Conservation (phyloP, 768 basidiomycete species). For the Auricularia cornea region DNA sequence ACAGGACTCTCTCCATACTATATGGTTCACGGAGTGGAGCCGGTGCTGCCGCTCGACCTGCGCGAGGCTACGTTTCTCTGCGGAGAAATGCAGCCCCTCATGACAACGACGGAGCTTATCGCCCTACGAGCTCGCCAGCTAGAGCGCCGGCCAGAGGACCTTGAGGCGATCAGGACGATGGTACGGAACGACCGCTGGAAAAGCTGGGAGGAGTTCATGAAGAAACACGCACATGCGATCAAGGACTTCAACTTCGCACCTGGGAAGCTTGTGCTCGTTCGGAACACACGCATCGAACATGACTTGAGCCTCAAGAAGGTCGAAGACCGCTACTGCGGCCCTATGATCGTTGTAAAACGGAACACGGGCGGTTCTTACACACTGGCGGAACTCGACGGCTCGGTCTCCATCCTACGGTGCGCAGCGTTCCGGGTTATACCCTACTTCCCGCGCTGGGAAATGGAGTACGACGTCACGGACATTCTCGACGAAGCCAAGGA, state of each 20-base stretch:
- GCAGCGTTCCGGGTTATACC: constrained; percentile 6
- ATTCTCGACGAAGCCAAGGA: too few species aligned
- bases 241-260: neutral
- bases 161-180: too few species aligned
- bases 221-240: neutral
- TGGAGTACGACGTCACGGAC: too few species aligned
- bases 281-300: neutral
- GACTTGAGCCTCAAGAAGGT: constrained; percentile 4
- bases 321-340: constrained; percentile 28
- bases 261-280: neutral
- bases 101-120: too few species aligned
- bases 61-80: constrained; percentile 24
- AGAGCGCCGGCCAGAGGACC: too few species aligned
- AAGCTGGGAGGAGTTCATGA: neutral
- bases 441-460: too few species aligned
- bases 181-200: too few species aligned
- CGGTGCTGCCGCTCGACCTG: constrained; percentile 24
- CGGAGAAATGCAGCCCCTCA: too few species aligned
- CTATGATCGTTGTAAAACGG: constrained; percentile 23
- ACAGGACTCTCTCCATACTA: constrained; percentile 25
- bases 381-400: constrained; percentile 12
- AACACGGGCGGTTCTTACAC: constrained; percentile 13
- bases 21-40: constrained; percentile 23
- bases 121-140: too few species aligned
- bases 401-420: constrained; percentile 2